Evolutionary conservation across 2,329 filamentous ascomycete genomes (phyloP).

Genomic region (Capronia americana): DNA sequence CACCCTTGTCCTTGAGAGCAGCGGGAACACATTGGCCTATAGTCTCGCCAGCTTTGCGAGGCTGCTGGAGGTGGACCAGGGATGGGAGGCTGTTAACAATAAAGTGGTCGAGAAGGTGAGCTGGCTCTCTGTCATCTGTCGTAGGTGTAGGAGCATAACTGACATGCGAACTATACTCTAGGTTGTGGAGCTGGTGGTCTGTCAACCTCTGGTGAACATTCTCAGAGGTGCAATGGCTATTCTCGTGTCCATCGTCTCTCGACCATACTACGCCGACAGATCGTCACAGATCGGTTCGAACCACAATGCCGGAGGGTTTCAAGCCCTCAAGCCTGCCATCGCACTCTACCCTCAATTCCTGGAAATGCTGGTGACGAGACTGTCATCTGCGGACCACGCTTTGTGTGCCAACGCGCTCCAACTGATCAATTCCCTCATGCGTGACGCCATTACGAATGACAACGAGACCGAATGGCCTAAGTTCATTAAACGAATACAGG

Average conservation of each 20-base stretch:
- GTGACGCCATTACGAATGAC: conserved; percentile 84
- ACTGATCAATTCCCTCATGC: conserved; percentile 92
- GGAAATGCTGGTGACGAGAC: conserved; percentile 87
- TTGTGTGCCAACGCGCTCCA: conserved; percentile 94
- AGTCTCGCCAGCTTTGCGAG: conserved; percentile 86
- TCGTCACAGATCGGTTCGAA: conserved; percentile 64
- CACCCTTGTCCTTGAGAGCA: conserved; percentile 80
- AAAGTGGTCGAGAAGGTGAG: conserved; percentile 61
- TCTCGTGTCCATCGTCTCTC: conserved; percentile 87
- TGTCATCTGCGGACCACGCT: conserved; percentile 93
- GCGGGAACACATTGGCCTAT: conserved; percentile 94
- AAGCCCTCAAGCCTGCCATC: conserved; percentile 88
- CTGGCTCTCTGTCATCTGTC: conserved; percentile 5
- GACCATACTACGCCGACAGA: conserved; percentile 69
- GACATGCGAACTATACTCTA: conserved; percentile 42
- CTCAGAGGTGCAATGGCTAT: conserved; percentile 96
- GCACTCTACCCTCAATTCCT: conserved; percentile 92
- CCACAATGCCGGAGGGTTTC: conserved; percentile 69
- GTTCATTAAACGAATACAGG: conserved; percentile 91
- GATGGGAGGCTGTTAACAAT: conserved; percentile 75
- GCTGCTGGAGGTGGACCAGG: conserved; percentile 93
- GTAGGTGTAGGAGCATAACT: background rate
- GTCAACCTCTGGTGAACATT: conserved; percentile 95
- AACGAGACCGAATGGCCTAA: conserved; percentile 86
- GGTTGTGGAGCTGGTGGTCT: conserved; percentile 91